These are phyloP conservation scores for Edaphochlamys debaryana DNA, from an alignment of 139 green algal genomes.

Conservation along the genomic window DNA sequence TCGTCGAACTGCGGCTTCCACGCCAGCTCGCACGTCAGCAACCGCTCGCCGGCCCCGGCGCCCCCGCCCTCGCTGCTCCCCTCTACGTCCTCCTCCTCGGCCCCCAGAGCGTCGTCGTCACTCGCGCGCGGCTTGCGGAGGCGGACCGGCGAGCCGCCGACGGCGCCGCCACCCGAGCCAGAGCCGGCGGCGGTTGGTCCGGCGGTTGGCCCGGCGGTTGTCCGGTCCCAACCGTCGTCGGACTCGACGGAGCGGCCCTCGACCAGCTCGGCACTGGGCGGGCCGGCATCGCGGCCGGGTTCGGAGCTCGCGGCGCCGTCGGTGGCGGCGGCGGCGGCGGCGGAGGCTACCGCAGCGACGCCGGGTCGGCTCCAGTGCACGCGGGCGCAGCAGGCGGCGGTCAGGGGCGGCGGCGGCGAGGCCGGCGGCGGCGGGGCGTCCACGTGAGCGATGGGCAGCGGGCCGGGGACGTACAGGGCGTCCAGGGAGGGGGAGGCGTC, in stretches of 20 bases:
- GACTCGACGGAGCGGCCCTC: not conserved
- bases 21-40: slow-evolving; percentile 37
- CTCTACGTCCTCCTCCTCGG: not conserved
- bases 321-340: not conserved
- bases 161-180: too few relatives aligned
- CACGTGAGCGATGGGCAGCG: not conserved
- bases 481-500: not conserved
- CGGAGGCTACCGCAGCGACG: not conserved
- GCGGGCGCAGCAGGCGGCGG: not conserved
- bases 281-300: not conserved
- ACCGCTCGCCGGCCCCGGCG: not conserved
- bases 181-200: not conserved
- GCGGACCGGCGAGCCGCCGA: too few relatives aligned
- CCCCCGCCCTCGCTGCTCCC: too few relatives aligned
- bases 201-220: not conserved
- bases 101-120: not conserved
- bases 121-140: too few relatives aligned
- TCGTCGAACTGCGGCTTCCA: slow-evolving; percentile 37
- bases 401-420: not conserved
- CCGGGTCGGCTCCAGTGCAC: slow-evolving; percentile 1
- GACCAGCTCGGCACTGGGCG: not conserved
- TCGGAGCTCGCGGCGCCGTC: not conserved
- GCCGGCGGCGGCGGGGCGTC: not conserved
- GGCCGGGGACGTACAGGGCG: too few relatives aligned
- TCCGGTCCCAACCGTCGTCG: slow-evolving; percentile 21